A percentile compares a stretch with the other conserved stretches of the same genome.
Evolutionary conservation across 768 basidiomycete species (phyloP).

Genomic region (Podaxis sp.): DNA sequence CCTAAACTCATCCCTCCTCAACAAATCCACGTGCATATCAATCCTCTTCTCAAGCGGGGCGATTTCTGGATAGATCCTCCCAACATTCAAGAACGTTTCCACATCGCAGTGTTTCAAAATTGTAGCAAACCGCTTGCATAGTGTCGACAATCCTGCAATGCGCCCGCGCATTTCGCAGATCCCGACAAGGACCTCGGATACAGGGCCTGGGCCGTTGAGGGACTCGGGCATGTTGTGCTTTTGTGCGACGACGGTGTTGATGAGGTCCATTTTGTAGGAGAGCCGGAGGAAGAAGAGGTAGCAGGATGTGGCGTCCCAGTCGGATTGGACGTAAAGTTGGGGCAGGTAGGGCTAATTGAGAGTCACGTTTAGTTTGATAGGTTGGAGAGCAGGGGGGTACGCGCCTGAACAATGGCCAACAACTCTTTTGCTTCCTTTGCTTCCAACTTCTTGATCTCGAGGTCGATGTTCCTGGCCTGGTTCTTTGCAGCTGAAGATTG

Average conservation of each 20-base stretch:
- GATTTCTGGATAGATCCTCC: constrained; percentile 81
- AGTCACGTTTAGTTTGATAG: constrained; percentile 7
- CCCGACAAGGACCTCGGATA: constrained; percentile 87
- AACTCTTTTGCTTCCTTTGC: constrained; percentile 80
- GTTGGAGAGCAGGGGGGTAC: constrained; percentile 2
- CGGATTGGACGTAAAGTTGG: constrained; percentile 84
- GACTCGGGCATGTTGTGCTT: constrained; percentile 83
- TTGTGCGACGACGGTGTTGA: constrained; percentile 80
- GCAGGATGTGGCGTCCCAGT: constrained; percentile 84
- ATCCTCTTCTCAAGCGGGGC: constrained; percentile 87
- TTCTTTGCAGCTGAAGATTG: constrained; percentile 91
- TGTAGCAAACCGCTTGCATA: constrained; percentile 89
- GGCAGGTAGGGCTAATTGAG: constrained; percentile 79
- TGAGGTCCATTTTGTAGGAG: constrained; percentile 81
- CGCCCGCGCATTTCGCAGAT: constrained; percentile 95
- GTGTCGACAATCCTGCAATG: constrained; percentile 72
- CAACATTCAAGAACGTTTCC: constrained; percentile 82
- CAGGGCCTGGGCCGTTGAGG: constrained; percentile 74
- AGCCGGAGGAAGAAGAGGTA: constrained; percentile 93
- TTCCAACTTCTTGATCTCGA: constrained; percentile 85
- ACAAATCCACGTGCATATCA: constrained; percentile 85
- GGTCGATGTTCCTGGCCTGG: constrained; percentile 84
- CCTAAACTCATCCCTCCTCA: constrained; percentile 86
- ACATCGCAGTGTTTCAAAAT: constrained; percentile 79
- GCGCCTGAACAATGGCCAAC: constrained; percentile 78